phyloP scores from a whole-genome alignment of 257 asterid genomes.

The Fraxinus americana region DNA sequence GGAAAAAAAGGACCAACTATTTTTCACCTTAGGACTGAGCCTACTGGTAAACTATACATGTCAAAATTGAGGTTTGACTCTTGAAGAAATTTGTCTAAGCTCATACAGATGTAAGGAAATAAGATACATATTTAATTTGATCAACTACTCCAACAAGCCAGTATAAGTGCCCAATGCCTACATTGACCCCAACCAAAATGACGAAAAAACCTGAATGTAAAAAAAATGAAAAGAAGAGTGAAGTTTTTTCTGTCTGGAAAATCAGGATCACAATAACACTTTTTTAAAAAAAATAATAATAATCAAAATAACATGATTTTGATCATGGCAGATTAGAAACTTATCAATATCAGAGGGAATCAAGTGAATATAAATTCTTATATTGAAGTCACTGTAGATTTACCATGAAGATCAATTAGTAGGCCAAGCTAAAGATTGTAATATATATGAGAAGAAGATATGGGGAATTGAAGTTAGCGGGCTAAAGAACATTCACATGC shows the following conservation, averaged over 20 bases:
- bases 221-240: neutral
- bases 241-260: neutral
- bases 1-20: neutral
- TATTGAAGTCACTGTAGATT: neutral
- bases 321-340: neutral
- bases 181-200: neutral
- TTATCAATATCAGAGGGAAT: neutral
- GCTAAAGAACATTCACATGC: neutral
- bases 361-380: neutral
- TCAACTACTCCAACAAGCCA: neutral
- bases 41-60: neutral
- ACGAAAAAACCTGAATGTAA: neutral
- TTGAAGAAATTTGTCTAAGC: neutral
- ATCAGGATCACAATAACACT: neutral
- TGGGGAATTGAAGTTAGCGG: neutral
- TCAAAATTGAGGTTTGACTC: neutral
- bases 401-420: neutral
- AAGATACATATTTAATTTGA: neutral
- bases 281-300: too few relatives aligned
- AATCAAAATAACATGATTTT: neutral
- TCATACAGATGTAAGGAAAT: neutral
- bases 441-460: neutral
- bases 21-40: neutral
- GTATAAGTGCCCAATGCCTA: neutral
- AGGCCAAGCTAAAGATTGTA: neutral